Evolutionary conservation across 176 grass and related monocot genomes (phyloP), one percentile per base, ranked within the genome.

Genomic region (Elaeis guineensis): DNA sequence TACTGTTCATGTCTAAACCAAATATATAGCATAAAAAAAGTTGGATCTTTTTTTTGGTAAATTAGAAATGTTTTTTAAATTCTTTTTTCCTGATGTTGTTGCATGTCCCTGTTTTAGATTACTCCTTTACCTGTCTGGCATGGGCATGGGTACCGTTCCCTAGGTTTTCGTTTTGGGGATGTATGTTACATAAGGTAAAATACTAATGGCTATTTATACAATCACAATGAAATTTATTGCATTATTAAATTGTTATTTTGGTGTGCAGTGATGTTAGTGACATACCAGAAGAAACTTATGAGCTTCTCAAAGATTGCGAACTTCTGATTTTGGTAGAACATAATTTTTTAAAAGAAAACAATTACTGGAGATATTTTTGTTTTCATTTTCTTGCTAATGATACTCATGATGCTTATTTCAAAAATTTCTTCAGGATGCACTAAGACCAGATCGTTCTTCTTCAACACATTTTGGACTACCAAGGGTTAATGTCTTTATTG

Each of bases 71-170:
- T 12, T 44, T 44, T 44, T 44, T 14, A 44, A 8, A 12, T 44
- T 44, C 8, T 12, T 44, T 44, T 44, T 44, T 44, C 35, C 35
- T 44, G 9, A 44, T 44, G 11, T 44, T 44, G 35, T 2, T 44
- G 35, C 11, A 2, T 44, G 35, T 44, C 17, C 39, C 30, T 51
- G 2, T 21, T 28, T 59, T 19, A 68, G 70, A 71, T 92, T 35
- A 86, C 80, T 80, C 87, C 93, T 72, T 81, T 92, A 64, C 87
- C 93, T 76, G 82, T 98, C 78, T 98, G 87, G 87, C 93, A 92
- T 62, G 93, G 84, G 53, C 55, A 83, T 65, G 82, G 87, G 64
- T 98, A 98, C 73, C 69, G 79, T 59, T 98, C 93, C 75, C 81
- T 92, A 67, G 93, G 93, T 72, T 98, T 98, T 69, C 87, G 81